Conservation (phyloP, 2,329 filamentous ascomycete species). For the Ophiocordyceps camponoti-rufipedis region DNA sequence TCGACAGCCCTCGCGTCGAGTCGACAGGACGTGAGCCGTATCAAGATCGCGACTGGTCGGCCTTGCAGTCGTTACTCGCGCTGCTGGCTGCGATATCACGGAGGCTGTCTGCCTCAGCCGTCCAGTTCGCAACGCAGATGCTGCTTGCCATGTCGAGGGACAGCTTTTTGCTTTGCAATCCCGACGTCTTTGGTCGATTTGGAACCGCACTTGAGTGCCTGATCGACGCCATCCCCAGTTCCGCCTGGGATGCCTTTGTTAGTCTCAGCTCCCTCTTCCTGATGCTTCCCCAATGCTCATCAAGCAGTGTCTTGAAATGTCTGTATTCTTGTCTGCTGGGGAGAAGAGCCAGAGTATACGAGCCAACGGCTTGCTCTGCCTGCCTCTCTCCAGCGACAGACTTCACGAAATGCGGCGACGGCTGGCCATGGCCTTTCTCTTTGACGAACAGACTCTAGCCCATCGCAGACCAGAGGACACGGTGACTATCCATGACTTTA, state of each 20-base stretch:
- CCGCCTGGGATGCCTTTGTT: slow-evolving; percentile 23
- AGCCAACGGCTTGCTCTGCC: slow-evolving; percentile 35
- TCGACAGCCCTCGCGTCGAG: slow-evolving; percentile 12
- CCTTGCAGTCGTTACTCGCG: slow-evolving; percentile 22
- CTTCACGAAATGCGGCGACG: slow-evolving; percentile 45
- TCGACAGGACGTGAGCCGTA: slow-evolving; percentile 11
- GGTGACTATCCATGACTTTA: slow-evolving; percentile 24
- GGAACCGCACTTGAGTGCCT: slow-evolving; percentile 25
- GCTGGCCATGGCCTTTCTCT: slow-evolving; percentile 46
- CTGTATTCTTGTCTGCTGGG: slow-evolving; percentile 24
- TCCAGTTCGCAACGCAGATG: slow-evolving; percentile 22
- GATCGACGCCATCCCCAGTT: slow-evolving; percentile 19
- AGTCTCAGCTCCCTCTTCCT: slow-evolving; percentile 7
- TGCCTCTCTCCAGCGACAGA: slow-evolving; percentile 32
- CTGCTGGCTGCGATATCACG: slow-evolving; percentile 21
- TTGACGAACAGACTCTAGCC: slow-evolving; percentile 27
- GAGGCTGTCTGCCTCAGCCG: slow-evolving; percentile 14
- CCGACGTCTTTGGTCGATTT: slow-evolving; percentile 19
- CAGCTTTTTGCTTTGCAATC: slow-evolving; percentile 24
- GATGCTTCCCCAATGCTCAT: slow-evolving; percentile 3
- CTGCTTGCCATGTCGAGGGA: slow-evolving; percentile 39
- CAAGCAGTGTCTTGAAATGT: slow-evolving; percentile 29
- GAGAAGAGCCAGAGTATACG: slow-evolving; percentile 32
- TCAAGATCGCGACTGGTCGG: slow-evolving; percentile 25
- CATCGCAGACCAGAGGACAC: slow-evolving; percentile 18